phyloP scores from a whole-genome alignment of 768 basidiomycete species.

The Collybia nuda region DNA sequence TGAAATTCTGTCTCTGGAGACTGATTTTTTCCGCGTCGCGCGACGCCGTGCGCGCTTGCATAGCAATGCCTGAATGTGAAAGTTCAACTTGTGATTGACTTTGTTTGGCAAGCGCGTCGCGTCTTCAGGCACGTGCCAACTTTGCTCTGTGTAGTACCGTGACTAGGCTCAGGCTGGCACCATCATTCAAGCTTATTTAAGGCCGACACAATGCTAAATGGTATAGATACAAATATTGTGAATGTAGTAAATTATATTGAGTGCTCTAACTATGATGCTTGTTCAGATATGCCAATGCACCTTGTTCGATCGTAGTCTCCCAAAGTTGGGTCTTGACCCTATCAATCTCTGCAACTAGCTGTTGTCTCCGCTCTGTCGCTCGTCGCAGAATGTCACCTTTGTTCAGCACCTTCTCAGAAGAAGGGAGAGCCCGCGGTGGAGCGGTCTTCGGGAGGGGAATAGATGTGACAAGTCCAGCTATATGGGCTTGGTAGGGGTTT shows the following conservation, averaged over 20 bases:
- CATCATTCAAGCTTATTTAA: too few relatives aligned
- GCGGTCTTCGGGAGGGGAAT: background rate
- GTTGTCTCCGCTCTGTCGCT: conserved; percentile 52
- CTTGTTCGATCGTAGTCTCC: conserved; percentile 73
- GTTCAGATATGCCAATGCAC: conserved; percentile 50
- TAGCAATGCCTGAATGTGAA: conserved; percentile 7
- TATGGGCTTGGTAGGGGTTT: background rate
- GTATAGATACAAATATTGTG: too few relatives aligned
- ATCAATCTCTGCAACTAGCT: conserved; percentile 55
- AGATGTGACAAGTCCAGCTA: background rate
- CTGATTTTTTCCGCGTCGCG: conserved; percentile 23
- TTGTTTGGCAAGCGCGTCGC: conserved; percentile 18
- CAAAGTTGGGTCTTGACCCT: conserved; percentile 66
- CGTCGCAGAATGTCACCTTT: conserved; percentile 48
- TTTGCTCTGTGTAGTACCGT: too few relatives aligned
- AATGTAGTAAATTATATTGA: background rate
- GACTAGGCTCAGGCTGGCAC: too few relatives aligned
- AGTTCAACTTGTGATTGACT: conserved; percentile 7
- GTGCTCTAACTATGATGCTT: conserved; percentile 22
- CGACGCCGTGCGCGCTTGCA: conserved; percentile 12
- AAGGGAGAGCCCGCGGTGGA: background rate
- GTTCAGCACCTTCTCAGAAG: conserved; percentile 13
- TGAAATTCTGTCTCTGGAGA: conserved; percentile 34
- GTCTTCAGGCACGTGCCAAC: conserved; percentile 12
- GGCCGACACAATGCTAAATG: too few relatives aligned